A percentile compares a stretch with the other conserved stretches of the same genome.
Evolutionary conservation across 2,329 filamentous ascomycete genomes (phyloP).

Genomic region (Paradendryphiella salina): DNA sequence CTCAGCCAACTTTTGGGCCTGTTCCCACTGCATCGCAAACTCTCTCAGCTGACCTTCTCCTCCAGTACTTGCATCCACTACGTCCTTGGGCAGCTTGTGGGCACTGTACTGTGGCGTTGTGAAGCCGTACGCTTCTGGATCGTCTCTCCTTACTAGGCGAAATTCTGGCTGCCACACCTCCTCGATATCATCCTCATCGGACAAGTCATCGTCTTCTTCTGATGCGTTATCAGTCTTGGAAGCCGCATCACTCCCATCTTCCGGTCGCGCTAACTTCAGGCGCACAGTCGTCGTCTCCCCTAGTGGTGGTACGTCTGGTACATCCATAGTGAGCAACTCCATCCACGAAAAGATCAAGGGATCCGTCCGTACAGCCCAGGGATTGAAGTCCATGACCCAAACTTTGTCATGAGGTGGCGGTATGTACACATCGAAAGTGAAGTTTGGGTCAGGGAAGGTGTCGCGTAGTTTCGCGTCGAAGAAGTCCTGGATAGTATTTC

Average conservation of each 20-base stretch:
- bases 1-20: constrained; percentile 49
- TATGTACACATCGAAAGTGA: constrained; percentile 91
- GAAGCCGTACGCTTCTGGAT: constrained; percentile 87
- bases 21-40: constrained; percentile 56
- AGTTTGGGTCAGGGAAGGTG: constrained; percentile 81
- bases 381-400: constrained; percentile 91
- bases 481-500: constrained; percentile 71
- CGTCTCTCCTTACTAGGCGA: constrained; percentile 77
- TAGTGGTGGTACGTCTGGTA: constrained; percentile 47
- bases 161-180: constrained; percentile 71
- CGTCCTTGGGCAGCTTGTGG: constrained; percentile 91
- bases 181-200: constrained; percentile 56
- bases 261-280: constrained; percentile 14
- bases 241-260: constrained; percentile 5
- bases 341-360: constrained; percentile 86
- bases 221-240: neutral
- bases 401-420: constrained; percentile 74
- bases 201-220: constrained; percentile 23
- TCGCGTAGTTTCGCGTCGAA: constrained; percentile 74
- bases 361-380: constrained; percentile 89
- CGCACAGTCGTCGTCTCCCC: constrained; percentile 38
- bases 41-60: constrained; percentile 75
- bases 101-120: constrained; percentile 86
- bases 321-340: constrained; percentile 75
- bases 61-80: constrained; percentile 68